Base-by-base conservation (phyloP, 1,284 basidiomycete species). In the Apiotrichum gracile region DNA sequence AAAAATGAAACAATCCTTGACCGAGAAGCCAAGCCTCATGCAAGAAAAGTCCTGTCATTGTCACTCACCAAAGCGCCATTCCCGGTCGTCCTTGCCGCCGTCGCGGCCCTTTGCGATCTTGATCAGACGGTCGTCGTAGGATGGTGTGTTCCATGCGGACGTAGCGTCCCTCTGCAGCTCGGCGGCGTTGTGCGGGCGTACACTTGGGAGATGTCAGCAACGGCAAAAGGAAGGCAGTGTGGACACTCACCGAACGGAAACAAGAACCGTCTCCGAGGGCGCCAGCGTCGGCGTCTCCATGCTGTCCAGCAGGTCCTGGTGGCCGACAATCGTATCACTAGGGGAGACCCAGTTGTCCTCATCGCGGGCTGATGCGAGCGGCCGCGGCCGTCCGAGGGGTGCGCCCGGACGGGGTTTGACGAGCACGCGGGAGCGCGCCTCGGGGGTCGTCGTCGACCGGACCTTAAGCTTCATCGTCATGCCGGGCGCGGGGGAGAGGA, bases 191-290 rank as follows among this genome's bases (percentile, higher is more conserved):
- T 80, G 80, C 2, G 88, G 87, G 43, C 86, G 84, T 16, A 91
- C 80, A 62, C 88, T 90, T 57, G 5, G 37, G 4, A 19, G 12
- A 33, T 16, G 39, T 19, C 37, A 51, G 29, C 22, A n/a, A 25
- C 39, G 12, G 8, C 41, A 6, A n/a, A 27, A 27, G 13, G 12
- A 22, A 12, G 9, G 12, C 8, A 37, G 14, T 8, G 35, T 17
- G 5, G 35, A 4, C 9, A 63, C 79, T 52, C 58, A 90, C 88
- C 89, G 79, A 58, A 93, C 81, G 24, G 89, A 90, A 14, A 93
- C 90, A 66, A 91, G 82, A 25, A 92, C 90, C 63, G 91, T 90
- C 69, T 92, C 89, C 17, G 62, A 64, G 46, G 62, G 61, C 2
- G 58, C 67, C 33, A 61, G 52, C 8, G 22, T 37, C 7, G 54